These are phyloP conservation scores for Ophiocordyceps sinensis DNA, from an alignment of 2,329 filamentous ascomycete species.

Conservation along the genomic window DNA sequence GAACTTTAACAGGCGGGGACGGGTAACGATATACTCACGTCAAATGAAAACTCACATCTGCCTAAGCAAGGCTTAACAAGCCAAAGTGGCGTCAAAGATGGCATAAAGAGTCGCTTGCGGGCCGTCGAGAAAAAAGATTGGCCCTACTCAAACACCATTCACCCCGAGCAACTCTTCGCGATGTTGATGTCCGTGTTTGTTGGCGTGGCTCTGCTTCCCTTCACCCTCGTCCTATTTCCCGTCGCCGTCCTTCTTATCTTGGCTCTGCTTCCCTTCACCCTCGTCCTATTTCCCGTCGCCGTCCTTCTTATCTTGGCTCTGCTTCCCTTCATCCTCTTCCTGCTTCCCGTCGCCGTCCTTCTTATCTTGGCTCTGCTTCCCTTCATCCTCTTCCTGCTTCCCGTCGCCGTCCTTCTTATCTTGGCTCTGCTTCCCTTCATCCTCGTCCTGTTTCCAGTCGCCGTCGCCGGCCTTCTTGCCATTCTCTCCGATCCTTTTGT, in stretches of 20 bases:
- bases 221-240: conserved; percentile 2
- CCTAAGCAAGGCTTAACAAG: too few species aligned
- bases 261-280: not conserved
- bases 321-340: conserved; percentile 1
- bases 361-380: conserved; percentile 5
- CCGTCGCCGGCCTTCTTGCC: conserved; percentile 6
- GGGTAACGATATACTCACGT: too few species aligned
- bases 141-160: too few species aligned
- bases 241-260: conserved; percentile 4
- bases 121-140: too few species aligned
- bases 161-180: too few species aligned
- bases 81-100: too few species aligned
- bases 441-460: not conserved
- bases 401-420: conserved; percentile 7
- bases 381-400: not conserved
- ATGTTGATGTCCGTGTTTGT: too few species aligned
- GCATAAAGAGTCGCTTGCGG: too few species aligned
- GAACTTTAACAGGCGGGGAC: too few species aligned
- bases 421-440: not conserved
- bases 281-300: conserved; percentile 3
- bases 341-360: conserved; percentile 5
- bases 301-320: conserved; percentile 9
- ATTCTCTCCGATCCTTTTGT: conserved; percentile 5
- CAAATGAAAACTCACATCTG: too few species aligned
- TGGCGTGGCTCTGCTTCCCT: too few species aligned